Evolutionary conservation across 768 basidiomycete genomes (phyloP), one percentile per base, ranked within the genome.

Genomic region (Sporobolomyces phaffii): DNA sequence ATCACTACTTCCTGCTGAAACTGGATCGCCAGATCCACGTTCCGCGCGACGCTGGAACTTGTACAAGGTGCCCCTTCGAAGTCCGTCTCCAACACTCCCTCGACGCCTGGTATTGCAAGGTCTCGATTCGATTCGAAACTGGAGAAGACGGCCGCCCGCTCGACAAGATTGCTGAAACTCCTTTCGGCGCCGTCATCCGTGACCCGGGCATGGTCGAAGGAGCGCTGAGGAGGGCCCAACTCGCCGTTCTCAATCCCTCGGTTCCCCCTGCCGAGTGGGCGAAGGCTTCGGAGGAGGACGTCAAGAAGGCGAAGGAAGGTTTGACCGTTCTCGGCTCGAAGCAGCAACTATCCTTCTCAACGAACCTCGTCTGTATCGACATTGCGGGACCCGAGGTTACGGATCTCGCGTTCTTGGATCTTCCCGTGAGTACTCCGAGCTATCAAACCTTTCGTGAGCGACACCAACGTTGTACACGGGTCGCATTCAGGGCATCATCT

Each of bases 151-250:
- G 81, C 10, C 36, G n/a, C 0, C 60, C 69, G 0, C 67, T 77
- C 18, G 68, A 64, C 41, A 73, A 68, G 14, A 72, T 77, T 33
- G n/a, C 24, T 1, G 76, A 79, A 45, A 53, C 75, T 24, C 22
- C 72, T 1, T 87, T 86, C 71, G 83, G 84, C 0, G 68, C 73
- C 0, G 31, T 70, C 3, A 75, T 85, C 36, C 77, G 76, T 6
- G 72, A 84, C 50, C 82, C 79, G 49, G 36, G 45, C 1, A 69
- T 77, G 0, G 81, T 87, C 10, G 86, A 86, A 61, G 69, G 81
- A 4, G 80, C 79, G 76, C 78, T 87, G 17, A 81, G 84, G 31
- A 79, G 85, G 5, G 85, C 86, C 0, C 86, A 87, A 71, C 80
- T 81, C 0, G 85, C 85, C 0, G 79, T 85, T 28, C 77, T 87